Percentiles rank a stretch among this genome's conserved stretches.
Evolutionary conservation across 352 stramenopile species (phyloP).

Genomic region (Globisporangium viniferum): DNA sequence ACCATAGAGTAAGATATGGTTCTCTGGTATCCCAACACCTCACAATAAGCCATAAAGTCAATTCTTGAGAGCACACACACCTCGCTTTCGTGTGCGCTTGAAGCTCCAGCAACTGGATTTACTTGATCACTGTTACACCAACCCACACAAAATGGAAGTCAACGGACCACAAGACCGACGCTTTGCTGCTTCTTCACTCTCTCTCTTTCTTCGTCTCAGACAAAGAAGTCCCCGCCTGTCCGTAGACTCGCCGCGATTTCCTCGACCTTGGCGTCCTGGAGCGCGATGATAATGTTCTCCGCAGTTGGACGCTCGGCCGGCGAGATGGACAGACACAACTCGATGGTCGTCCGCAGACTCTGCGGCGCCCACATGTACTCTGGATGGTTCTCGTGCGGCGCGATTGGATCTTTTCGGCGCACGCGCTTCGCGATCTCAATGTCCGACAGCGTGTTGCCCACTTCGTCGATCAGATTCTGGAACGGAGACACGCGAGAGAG

Average conservation of each 20-base stretch:
- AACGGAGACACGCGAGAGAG: conserved; percentile 50
- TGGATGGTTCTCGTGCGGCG: conserved; percentile 41
- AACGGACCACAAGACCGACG: neutral
- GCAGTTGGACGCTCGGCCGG: conserved; percentile 49
- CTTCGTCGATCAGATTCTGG: conserved; percentile 35
- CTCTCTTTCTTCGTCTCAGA: conserved; percentile 2
- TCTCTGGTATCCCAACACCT: too few species aligned
- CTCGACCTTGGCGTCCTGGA: conserved; percentile 33
- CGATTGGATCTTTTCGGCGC: conserved; percentile 28
- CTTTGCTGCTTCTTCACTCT: neutral
- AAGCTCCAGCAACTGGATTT: neutral
- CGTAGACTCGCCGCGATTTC: conserved; percentile 22
- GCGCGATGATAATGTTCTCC: conserved; percentile 42
- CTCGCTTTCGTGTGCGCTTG: neutral
- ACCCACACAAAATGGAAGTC: neutral
- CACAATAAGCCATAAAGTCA: neutral
- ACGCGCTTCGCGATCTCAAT: conserved; percentile 41
- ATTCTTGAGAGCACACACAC: neutral
- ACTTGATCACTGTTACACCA: neutral
- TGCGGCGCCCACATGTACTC: conserved; percentile 38
- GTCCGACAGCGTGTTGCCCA: conserved; percentile 55
- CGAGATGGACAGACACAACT: conserved; percentile 45
- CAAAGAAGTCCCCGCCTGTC: conserved; percentile 20
- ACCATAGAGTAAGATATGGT: too few species aligned
- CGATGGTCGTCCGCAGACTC: conserved; percentile 39